Evolutionary conservation across 257 asterid genomes (phyloP).

Genomic region (Lavandula angustifolia): DNA sequence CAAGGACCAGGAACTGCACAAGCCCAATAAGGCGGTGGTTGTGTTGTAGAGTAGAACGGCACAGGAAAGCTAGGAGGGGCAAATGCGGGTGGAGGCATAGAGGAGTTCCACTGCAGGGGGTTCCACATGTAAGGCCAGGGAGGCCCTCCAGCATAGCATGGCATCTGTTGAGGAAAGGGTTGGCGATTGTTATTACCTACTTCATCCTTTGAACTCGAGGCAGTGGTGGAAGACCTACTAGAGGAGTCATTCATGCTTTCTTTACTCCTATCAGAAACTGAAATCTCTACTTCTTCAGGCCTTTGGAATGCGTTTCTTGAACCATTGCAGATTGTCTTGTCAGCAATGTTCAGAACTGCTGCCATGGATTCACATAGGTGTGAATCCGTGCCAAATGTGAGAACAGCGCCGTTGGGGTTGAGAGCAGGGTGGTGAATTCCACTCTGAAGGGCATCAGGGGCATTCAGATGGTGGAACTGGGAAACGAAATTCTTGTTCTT

Average conservation of each 20-base stretch:
- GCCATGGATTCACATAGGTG: conserved; percentile 74
- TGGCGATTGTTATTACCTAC: conserved; percentile 41
- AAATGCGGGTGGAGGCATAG: conserved; percentile 44
- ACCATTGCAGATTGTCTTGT: conserved; percentile 37
- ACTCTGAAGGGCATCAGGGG: conserved; percentile 47
- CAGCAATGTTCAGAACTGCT: conserved; percentile 54
- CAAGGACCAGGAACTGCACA: conserved; percentile 51
- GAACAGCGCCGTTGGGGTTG: conserved; percentile 57
- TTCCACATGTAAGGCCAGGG: conserved; percentile 82
- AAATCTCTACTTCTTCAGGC: conserved; percentile 43
- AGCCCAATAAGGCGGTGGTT: conserved; percentile 73
- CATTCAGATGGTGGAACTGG: conserved; percentile 55
- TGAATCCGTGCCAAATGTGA: conserved; percentile 63
- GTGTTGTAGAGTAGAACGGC: conserved; percentile 53
- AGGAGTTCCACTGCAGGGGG: conserved; percentile 50
- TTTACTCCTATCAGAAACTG: conserved; percentile 40
- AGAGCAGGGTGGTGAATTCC: conserved; percentile 42
- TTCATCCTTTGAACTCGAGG: conserved; percentile 53
- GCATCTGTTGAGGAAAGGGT: conserved; percentile 49
- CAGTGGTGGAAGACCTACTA: conserved; percentile 42
- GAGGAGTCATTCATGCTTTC: conserved; percentile 49
- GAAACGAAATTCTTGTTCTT: conserved; percentile 69
- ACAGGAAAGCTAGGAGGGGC: conserved; percentile 54
- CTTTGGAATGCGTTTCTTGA: conserved; percentile 48
- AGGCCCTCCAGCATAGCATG: conserved; percentile 64